A percentile compares a stretch with the other conserved stretches of the same genome.
phyloP scores from a whole-genome alignment of 805 yeast species.

The Yamadazyma philogaea region DNA sequence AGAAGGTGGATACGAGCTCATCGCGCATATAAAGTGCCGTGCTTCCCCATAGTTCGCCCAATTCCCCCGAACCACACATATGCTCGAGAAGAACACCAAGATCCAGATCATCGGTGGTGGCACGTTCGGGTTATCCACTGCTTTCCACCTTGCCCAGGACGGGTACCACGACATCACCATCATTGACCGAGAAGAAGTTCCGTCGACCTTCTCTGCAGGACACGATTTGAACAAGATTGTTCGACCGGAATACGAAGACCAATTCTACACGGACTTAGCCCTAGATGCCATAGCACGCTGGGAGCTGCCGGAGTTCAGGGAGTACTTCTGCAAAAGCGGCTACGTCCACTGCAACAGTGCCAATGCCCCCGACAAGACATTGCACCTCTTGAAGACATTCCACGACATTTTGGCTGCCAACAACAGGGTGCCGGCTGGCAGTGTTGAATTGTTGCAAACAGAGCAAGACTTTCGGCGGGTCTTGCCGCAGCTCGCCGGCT shows the following conservation, averaged over 20 bases:
- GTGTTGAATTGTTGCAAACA: slow-evolving; percentile 20
- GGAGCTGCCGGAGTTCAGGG: slow-evolving; percentile 31
- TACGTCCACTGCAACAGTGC: slow-evolving; percentile 43
- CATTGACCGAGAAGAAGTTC: slow-evolving; percentile 33
- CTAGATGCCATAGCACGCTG: slow-evolving; percentile 44
- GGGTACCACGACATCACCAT: slow-evolving; percentile 38
- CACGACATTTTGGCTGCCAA: slow-evolving; percentile 35
- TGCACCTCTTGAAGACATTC: slow-evolving; percentile 31
- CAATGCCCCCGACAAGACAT: slow-evolving; percentile 25
- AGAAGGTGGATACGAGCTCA: slow-evolving; percentile 5
- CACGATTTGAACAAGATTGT: slow-evolving; percentile 50
- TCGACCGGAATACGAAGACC: slow-evolving; percentile 46
- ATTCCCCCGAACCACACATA: not conserved
- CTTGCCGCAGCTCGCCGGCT: slow-evolving; percentile 20
- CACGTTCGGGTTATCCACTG: slow-evolving; percentile 51
- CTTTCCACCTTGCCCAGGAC: slow-evolving; percentile 36
- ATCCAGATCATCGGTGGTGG: slow-evolving; percentile 54
- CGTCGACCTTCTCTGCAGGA: slow-evolving; percentile 46
- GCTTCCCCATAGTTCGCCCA: not conserved
- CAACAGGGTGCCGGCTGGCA: slow-evolving; percentile 20
- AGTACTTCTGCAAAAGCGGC: slow-evolving; percentile 15
- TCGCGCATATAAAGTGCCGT: slow-evolving; percentile 1
- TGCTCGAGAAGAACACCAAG: slow-evolving; percentile 8
- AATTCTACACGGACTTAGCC: slow-evolving; percentile 38
- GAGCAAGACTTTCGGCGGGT: slow-evolving; percentile 26